These are phyloP conservation scores for Lenzites betulinus DNA, from an alignment of 768 basidiomycete species.

Conservation along the genomic window DNA sequence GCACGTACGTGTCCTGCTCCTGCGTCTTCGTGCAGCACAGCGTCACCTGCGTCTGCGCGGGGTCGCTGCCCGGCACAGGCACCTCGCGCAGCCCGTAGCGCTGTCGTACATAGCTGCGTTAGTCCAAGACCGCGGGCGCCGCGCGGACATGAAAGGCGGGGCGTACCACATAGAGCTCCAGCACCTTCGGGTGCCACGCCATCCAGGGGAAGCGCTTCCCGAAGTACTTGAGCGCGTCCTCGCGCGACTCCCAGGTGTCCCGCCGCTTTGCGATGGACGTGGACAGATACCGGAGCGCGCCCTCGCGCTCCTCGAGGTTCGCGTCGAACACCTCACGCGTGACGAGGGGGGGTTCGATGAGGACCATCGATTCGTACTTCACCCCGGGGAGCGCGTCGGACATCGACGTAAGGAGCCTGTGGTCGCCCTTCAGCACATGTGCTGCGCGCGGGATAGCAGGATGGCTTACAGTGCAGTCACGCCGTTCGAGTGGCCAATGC, in stretches of 20 bases:
- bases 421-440: not conserved
- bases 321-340: not conserved
- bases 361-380: not conserved
- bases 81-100: not conserved
- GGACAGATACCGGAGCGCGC: no score
- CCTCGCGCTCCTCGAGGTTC: no score
- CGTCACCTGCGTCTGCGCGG: no score
- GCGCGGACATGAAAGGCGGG: not conserved
- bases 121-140: not conserved
- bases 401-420: not conserved
- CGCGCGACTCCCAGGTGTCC: constrained; percentile 2
- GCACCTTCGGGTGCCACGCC: constrained; percentile 1
- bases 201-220: constrained; percentile 10
- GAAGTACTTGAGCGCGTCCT: constrained; percentile 5
- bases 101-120: not conserved
- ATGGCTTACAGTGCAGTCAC: constrained; percentile 2
- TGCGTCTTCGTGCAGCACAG: no score
- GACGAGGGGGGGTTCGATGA: not conserved
- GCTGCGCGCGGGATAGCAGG: not conserved
- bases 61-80: not conserved
- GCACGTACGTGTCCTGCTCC: no score
- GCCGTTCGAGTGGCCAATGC: constrained; percentile 16
- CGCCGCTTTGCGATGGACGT: not conserved
- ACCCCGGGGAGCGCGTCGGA: not conserved
- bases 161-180: constrained; percentile 6